Evolutionary conservation across 768 basidiomycete species (phyloP), one percentile per base, ranked within the genome.

Genomic region (Pulveroboletus frians): DNA sequence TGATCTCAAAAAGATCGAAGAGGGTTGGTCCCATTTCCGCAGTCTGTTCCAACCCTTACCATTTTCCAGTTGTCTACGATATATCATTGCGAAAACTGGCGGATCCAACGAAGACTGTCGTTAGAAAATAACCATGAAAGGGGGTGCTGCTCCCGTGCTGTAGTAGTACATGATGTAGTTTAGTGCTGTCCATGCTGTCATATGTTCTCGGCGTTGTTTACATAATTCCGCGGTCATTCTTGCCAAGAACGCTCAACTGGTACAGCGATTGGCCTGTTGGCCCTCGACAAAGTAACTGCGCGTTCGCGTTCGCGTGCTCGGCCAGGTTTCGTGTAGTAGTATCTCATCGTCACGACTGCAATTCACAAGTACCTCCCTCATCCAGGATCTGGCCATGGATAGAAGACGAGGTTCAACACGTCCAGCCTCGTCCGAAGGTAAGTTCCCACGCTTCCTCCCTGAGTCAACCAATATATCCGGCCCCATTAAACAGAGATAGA

Each of bases 1-100:
- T 54, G 89, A 90, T 62, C 78, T 92, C 53, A 90, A 90, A 66
- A 90, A 89, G 59, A 85, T 92, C 15, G 88, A 91, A 70, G 89
- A 91, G 82, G 88, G 89, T 79, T 48, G 41, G 72, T 56, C 26
- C 21, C 14, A 41, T 38, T n/a, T 39, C 46, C 42, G 31, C 30
- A 14, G 29, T 31, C 29, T 39, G 46, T 34, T 47, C 39, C 27
- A 21, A 29, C n/a, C 37, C 53, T 39, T 37, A 17, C 23, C 18
- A 11, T 35, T 47, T 21, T 32, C 49, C 18, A 92, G 88, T 92
- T 42, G 89, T 91, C 2, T 92, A 92, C 59, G 89, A 92, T 63
- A 80, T 92, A 14, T 88, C 88, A 31, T 69, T 92, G 30, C 76
- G 89, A 34, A 88, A 81, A 57, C 71, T 91, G 37, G 73, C 71